Base-by-base conservation (phyloP, 2,329 filamentous ascomycete genomes). In the Geosmithia flava region DNA sequence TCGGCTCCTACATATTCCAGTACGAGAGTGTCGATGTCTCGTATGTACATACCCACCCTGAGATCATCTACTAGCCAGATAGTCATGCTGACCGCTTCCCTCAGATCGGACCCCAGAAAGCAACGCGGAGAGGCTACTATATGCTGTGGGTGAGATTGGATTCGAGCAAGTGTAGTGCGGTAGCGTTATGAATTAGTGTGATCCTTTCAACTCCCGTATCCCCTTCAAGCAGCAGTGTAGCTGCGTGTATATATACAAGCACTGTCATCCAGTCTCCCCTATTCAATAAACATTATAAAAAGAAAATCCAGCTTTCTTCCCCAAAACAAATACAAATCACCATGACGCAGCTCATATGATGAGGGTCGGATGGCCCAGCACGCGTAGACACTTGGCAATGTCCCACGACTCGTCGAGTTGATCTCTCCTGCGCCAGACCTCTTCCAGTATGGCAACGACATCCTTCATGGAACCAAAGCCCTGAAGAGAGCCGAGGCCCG, bases 1-100 rank as follows among this genome's bases (percentile, higher is more conserved):
- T 90, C 5, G 87, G 87, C 16, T 72, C 76, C 13, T 87, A 89
- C 53, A 58, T 86, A 50, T 91, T 87, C 60, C 76, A 80, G 29
- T 90, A 85, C 83, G 83, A 85, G 59, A 66, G 61, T 0, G 56
- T 78, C 16, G 52, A 58, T 7, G 52, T 58, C 5, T 52, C 54
- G 60, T 64, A 37, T 16, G 33, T 37, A 37, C 33, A 7, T 16
- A 37, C 33, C 33, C 10, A 11, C 13, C 15, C 15, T 3, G 6
- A 13, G 13, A 11, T 5, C 4, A 27, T 27, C 23, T 4, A 8
- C 23, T 27, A 27, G 23, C 4, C 23, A 8, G 23, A 8, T 8
- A 4, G 4, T 27, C 23, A 8, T 27, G 23, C 23, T 27, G 23
- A 27, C 23, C 23, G 23, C 8, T 27, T 44, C 10, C 5, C 20